A percentile compares a stretch with the other conserved stretches of the same genome.
These are phyloP conservation scores for Acacia confusa DNA, from an alignment of 306 rosid species.

Conservation along the genomic window DNA sequence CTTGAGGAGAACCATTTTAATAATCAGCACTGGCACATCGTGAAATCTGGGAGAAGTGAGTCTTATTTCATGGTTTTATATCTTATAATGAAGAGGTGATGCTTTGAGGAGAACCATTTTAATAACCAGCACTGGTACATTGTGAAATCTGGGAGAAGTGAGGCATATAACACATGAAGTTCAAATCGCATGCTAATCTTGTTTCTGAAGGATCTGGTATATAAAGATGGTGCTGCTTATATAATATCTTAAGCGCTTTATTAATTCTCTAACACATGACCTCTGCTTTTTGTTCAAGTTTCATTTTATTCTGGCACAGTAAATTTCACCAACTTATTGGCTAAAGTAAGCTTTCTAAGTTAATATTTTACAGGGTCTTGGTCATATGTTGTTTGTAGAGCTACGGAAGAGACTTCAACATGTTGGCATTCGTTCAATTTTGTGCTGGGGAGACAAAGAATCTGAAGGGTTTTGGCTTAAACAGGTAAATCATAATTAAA, in stretches of 20 bases:
- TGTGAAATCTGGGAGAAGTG: background rate
- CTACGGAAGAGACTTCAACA: constrained; percentile 64
- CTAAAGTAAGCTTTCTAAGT: constrained; percentile 21
- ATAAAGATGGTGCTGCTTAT: constrained; percentile 18
- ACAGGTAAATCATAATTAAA: constrained; percentile 51
- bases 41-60: background rate
- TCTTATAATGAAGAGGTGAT: constrained; percentile 8
- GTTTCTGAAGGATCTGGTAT: constrained; percentile 11
- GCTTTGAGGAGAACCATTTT: constrained; percentile 7
- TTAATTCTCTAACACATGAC: constrained; percentile 8
- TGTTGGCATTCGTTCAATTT: constrained; percentile 77
- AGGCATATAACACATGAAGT: background rate
- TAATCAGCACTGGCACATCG: constrained; percentile 2
- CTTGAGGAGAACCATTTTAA: constrained; percentile 8
- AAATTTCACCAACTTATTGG: background rate
- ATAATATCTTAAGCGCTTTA: constrained; percentile 26
- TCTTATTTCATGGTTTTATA: constrained; percentile 3
- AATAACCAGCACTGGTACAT: constrained; percentile 5
- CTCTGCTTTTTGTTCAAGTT: constrained; percentile 1
- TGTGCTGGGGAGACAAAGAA: constrained; percentile 96
- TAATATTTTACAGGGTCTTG: constrained; percentile 67
- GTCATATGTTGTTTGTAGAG: constrained; percentile 63
- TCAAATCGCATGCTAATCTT: background rate
- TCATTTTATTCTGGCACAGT: background rate
- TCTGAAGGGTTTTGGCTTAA: constrained; percentile 93